These are phyloP conservation scores for Termitomyces heimii DNA, from an alignment of 768 basidiomycete species.

Conservation along the genomic window DNA sequence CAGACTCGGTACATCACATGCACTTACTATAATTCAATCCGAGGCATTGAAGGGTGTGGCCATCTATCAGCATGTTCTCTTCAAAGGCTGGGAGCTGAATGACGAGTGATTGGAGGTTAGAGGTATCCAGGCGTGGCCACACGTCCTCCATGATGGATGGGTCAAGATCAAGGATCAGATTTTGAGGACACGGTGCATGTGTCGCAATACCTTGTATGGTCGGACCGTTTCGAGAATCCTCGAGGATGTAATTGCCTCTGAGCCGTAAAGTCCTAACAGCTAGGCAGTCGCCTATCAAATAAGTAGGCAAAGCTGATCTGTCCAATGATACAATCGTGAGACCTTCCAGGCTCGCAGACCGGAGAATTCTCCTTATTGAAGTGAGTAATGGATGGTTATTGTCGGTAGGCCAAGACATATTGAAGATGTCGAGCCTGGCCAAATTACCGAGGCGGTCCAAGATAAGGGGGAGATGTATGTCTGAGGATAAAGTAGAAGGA, in stretches of 20 bases:
- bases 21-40: neutral
- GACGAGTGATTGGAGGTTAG: neutral
- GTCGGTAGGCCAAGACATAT: neutral
- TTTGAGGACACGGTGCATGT: neutral
- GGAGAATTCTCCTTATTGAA: neutral
- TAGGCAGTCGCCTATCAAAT: neutral
- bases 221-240: neutral
- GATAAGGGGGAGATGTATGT: conserved; percentile 1
- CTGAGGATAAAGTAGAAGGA: neutral
- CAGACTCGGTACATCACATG: neutral
- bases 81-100: neutral
- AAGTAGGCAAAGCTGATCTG: neutral
- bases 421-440: neutral
- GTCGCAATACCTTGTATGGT: neutral
- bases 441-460: neutral
- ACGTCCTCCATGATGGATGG: neutral
- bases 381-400: neutral
- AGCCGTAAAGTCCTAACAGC: neutral
- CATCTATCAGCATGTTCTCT: neutral
- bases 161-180: neutral
- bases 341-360: neutral
- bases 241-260: neutral
- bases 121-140: conserved; percentile 3
- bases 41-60: neutral
- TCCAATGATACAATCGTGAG: neutral